Conservation (phyloP, 106 monocot species). For the Hemerocallis citrina region DNA sequence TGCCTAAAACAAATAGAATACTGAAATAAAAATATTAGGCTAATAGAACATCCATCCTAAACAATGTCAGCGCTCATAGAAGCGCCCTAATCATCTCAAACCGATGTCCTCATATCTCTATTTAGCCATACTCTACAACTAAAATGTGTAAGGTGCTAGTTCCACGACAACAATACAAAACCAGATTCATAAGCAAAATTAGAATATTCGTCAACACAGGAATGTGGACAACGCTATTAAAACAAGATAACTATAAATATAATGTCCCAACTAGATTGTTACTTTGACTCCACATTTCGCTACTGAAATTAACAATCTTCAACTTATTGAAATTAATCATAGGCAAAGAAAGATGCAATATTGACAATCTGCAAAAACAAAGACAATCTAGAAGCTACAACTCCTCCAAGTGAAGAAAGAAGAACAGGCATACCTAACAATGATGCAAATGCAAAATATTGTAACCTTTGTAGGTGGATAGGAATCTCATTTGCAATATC, state of each 20-base stretch:
- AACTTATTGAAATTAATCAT: neutral
- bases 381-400: too few relatives aligned
- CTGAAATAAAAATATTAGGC: too few relatives aligned
- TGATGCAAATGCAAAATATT: constrained; percentile 86
- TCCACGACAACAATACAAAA: neutral
- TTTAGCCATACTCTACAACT: too few relatives aligned
- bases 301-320: too few relatives aligned
- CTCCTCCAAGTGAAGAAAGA: too few relatives aligned
- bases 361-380: too few relatives aligned
- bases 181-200: neutral
- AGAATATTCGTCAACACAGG: neutral
- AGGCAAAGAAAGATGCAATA: neutral
- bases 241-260: neutral
- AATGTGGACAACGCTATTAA: neutral
- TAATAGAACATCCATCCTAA: too few relatives aligned
- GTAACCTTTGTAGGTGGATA: constrained; percentile 70
- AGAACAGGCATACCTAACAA: constrained; percentile 57
- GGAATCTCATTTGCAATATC: constrained; percentile 92
- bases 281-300: neutral
- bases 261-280: neutral
- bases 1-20: too few relatives aligned
- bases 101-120: too few relatives aligned
- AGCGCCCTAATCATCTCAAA: too few relatives aligned
- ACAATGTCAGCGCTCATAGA: too few relatives aligned
- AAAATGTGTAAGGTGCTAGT: too few relatives aligned